phyloP scores from a whole-genome alignment of 495 filamentous ascomycete species.

The Lophiostoma macrostomum region DNA sequence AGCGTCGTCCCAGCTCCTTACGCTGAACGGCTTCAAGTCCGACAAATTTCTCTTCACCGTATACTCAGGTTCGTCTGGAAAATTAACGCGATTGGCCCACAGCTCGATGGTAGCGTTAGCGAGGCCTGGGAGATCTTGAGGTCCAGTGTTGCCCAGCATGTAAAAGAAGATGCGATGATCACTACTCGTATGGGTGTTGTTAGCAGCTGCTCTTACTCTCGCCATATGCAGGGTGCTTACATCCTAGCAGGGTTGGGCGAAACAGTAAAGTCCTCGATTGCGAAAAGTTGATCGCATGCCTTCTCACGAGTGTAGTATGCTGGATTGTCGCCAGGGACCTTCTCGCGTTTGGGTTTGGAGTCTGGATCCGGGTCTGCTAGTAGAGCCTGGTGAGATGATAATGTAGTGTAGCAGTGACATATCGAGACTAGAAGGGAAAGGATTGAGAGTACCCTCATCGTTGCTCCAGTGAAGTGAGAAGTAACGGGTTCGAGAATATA shows the following conservation, averaged over 20 bases:
- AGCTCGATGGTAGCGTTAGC: not conserved
- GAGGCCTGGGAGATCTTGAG: constrained; percentile 1
- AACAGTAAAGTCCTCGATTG: not conserved
- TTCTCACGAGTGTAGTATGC: constrained; percentile 10
- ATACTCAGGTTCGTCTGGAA: not conserved
- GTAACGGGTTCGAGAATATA: no score
- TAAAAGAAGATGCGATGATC: constrained; percentile 2
- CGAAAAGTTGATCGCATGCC: constrained; percentile 3
- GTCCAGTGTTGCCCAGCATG: not conserved
- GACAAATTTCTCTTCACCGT: not conserved
- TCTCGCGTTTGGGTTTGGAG: not conserved
- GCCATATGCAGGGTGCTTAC: no score
- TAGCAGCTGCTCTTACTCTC: no score
- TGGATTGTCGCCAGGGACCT: constrained; percentile 12
- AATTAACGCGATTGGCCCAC: not conserved
- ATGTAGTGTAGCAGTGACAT: no score
- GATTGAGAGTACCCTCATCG: no score
- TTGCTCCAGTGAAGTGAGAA: no score
- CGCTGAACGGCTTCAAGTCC: not conserved
- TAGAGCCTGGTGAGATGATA: no score
- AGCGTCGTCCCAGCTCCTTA: not conserved
- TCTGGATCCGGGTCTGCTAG: no score
- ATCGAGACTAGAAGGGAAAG: no score
- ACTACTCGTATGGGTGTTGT: no score
- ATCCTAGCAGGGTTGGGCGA: not conserved